These are phyloP conservation scores for Catenaria anguillulae DNA, from an alignment of 371 early-diverging fungal genomes.

Conservation along the genomic window DNA sequence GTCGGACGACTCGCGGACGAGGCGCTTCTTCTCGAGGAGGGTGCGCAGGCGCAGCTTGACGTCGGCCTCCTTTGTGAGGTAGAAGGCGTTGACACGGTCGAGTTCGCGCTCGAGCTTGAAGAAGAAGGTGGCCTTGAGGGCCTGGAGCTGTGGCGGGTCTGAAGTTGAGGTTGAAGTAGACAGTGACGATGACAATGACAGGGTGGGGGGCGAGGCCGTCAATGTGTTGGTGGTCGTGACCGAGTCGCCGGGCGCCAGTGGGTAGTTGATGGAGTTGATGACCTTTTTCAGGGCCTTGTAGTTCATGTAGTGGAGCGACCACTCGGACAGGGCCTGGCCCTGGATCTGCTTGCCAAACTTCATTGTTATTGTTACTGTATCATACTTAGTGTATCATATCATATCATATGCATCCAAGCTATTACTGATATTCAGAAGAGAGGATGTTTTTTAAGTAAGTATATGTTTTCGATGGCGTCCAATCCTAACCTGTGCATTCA, in stretches of 20 bases:
- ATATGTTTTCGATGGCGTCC: too few species aligned
- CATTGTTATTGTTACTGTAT: background rate
- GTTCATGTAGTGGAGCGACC: conserved; percentile 82
- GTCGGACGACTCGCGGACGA: conserved; percentile 14
- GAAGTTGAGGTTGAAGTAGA: conserved; percentile 4
- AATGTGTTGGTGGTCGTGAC: background rate
- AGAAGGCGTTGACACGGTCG: conserved; percentile 40
- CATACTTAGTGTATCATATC: too few species aligned
- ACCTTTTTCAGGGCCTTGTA: conserved; percentile 91
- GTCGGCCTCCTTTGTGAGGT: conserved; percentile 36
- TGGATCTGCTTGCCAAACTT: conserved; percentile 95
- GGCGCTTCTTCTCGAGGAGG: conserved; percentile 41
- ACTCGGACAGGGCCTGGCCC: conserved; percentile 74
- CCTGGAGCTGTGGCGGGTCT: conserved; percentile 16
- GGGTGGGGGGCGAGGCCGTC: conserved; percentile 18
- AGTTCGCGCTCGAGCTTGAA: conserved; percentile 36
- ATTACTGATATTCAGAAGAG: too few species aligned
- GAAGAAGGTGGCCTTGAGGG: conserved; percentile 33
- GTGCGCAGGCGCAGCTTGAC: conserved; percentile 27
- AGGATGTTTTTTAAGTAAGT: too few species aligned
- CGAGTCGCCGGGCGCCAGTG: conserved; percentile 6
- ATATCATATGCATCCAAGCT: too few species aligned
- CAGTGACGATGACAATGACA: background rate
- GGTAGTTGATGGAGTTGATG: conserved; percentile 50
- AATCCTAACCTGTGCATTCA: too few species aligned